These are phyloP conservation scores for Polygonum maritimum DNA, from an alignment of 148 eudicot genomes.

Conservation along the genomic window DNA sequence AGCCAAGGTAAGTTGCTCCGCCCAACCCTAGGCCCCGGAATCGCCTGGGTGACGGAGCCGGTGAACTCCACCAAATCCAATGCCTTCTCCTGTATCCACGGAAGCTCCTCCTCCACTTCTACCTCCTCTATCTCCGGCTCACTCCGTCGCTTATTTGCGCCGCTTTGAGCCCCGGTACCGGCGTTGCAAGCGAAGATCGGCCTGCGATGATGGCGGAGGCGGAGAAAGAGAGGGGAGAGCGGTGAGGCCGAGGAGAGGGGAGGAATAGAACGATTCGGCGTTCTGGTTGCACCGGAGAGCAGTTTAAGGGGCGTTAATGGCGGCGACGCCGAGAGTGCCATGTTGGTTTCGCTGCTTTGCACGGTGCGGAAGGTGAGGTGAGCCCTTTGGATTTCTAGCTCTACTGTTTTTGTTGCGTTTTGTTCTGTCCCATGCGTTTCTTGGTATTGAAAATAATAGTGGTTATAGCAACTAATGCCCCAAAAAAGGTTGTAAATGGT, in stretches of 20 bases:
- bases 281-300: background rate
- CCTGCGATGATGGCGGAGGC: background rate
- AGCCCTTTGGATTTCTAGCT: background rate
- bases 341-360: background rate
- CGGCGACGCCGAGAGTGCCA: background rate
- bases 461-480: too few relatives aligned
- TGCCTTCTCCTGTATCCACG: slow-evolving; percentile 87
- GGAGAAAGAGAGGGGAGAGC: background rate
- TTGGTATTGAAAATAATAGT: too few relatives aligned
- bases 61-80: slow-evolving; percentile 85
- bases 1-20: slow-evolving; percentile 66
- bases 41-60: slow-evolving; percentile 70
- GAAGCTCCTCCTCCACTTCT: slow-evolving; percentile 65
- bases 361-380: too few relatives aligned
- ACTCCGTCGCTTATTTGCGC: background rate
- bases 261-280: background rate
- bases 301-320: background rate
- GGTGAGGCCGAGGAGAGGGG: background rate
- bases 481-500: too few relatives aligned
- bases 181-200: background rate
- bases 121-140: slow-evolving; percentile 21
- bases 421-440: too few relatives aligned
- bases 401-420: too few relatives aligned
- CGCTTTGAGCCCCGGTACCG: background rate
- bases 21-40: slow-evolving; percentile 85